phyloP scores from a whole-genome alignment of 129 eudicot species.

The Helianthus tuberosus region DNA sequence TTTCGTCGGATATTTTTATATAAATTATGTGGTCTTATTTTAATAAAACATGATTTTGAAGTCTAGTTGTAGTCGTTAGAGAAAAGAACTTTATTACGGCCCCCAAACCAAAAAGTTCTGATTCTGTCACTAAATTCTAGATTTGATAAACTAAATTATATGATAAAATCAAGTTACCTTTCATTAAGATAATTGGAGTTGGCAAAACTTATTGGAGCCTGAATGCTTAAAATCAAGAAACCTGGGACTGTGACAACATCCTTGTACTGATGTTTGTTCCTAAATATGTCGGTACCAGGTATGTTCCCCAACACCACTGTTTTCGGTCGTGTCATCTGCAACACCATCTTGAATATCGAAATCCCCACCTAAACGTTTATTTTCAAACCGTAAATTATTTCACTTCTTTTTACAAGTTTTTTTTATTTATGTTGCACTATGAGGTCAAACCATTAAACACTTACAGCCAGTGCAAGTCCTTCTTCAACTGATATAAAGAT shows the following conservation, averaged over 20 bases:
- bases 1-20: too few relatives aligned
- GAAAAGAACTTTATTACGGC: too few relatives aligned
- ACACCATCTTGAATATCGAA: constrained; percentile 65
- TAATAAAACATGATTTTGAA: too few relatives aligned
- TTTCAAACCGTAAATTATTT: background rate
- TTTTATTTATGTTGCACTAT: background rate
- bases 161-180: constrained; percentile 42
- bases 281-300: constrained; percentile 76
- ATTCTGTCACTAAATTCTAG: background rate
- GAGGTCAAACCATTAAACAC: background rate
- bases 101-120: too few relatives aligned
- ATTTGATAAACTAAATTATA: background rate
- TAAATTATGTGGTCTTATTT: too few relatives aligned
- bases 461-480: constrained; percentile 87
- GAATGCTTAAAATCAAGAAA: constrained; percentile 65
- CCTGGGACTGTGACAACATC: constrained; percentile 71
- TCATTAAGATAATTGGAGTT: constrained; percentile 83
- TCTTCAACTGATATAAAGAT: constrained; percentile 73
- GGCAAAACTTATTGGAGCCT: constrained; percentile 84
- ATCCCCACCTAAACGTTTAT: constrained; percentile 61
- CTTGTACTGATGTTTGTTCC: constrained; percentile 73
- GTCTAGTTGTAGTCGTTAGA: too few relatives aligned
- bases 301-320: constrained; percentile 76
- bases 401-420: background rate
- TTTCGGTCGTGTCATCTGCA: constrained; percentile 81